Base-by-base conservation (phyloP, 306 rosid genomes). In the Canavalia gladiata region DNA sequence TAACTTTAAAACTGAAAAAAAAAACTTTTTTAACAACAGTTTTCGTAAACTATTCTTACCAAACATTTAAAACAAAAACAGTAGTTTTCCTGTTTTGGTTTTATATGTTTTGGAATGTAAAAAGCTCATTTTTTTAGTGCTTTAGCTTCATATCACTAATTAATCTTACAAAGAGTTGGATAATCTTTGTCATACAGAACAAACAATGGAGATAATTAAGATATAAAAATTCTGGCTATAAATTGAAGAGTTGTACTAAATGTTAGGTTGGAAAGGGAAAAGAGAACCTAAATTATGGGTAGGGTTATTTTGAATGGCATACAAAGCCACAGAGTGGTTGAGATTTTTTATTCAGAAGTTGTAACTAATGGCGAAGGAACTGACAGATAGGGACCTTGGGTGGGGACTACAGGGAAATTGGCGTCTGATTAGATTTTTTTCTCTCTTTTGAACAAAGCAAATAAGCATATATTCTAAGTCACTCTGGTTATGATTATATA, bases 391-490 rank as follows among this genome's bases (percentile, higher is more conserved):
- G 68, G 49, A 68, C 18, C 60, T 0, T 3, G 2, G 13, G 77
- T 76, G 81, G 67, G 77, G 81, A 2, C 82, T 72, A 67, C 37
- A 50, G 30, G 42, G 5, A 59, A 66, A 71, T 33, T 72, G 31
- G 50, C 8, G n/a, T 51, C 47, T 73, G 51, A 73, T 65, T 73
- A 70, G 31, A 64, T 58, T 47, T 4, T 52, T 55, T 25, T 30
- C 2, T 64, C 33, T 75, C 63, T 75, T 79, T 76, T 75, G 74
- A 85, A 76, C 78, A 87, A 90, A 85, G 84, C 52, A 71, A 70
- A 82, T 60, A 73, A 89, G 89, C 89, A 91, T 83, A 84, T 82
- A 89, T 88, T 90, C 91, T 57, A 75, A 41, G 68, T 69, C 77
- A 74, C 80, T 66, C 62, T 82, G 69, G 85, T 69, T 54, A 80